phyloP scores from a whole-genome alignment of 176 grass and related monocot genomes.

The Paspalum notatum region DNA sequence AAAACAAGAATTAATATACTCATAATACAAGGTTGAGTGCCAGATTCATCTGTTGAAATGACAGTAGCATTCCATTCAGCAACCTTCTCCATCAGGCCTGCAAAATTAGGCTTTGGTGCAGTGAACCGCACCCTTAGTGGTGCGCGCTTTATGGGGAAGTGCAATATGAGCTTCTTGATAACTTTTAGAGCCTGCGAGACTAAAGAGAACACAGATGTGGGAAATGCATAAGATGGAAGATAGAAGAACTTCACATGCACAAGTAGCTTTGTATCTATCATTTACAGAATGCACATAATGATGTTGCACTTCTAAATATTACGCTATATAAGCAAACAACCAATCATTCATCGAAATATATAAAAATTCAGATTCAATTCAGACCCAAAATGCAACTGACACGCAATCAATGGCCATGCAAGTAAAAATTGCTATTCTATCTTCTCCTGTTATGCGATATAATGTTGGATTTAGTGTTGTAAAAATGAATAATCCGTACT shows the following conservation, averaged over 20 bases:
- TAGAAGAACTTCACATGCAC: not conserved
- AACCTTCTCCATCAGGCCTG: conserved; percentile 72
- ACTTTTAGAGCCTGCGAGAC: conserved; percentile 67
- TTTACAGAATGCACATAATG: not conserved
- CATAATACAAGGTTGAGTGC: conserved; percentile 63
- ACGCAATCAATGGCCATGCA: not conserved
- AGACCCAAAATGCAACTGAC: not conserved
- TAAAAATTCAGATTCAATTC: too few relatives aligned
- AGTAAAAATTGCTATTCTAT: not conserved
- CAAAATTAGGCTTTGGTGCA: conserved; percentile 62
- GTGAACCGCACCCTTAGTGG: conserved; percentile 75
- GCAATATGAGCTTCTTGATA: conserved; percentile 82
- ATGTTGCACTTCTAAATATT: not conserved
- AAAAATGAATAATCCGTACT: not conserved
- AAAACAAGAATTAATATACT: conserved; percentile 30
- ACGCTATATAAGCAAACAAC: not conserved
- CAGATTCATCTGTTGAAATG: conserved; percentile 70
- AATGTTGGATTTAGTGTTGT: not conserved
- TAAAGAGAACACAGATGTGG: conserved; percentile 10
- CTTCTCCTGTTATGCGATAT: not conserved
- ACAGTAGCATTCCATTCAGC: conserved; percentile 63
- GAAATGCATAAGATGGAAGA: not conserved
- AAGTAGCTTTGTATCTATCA: not conserved
- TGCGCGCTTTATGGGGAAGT: conserved; percentile 79
- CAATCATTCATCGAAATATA: not conserved